Evolutionary conservation across 768 basidiomycete genomes (phyloP).

Genomic region (Lentinus brumalis): DNA sequence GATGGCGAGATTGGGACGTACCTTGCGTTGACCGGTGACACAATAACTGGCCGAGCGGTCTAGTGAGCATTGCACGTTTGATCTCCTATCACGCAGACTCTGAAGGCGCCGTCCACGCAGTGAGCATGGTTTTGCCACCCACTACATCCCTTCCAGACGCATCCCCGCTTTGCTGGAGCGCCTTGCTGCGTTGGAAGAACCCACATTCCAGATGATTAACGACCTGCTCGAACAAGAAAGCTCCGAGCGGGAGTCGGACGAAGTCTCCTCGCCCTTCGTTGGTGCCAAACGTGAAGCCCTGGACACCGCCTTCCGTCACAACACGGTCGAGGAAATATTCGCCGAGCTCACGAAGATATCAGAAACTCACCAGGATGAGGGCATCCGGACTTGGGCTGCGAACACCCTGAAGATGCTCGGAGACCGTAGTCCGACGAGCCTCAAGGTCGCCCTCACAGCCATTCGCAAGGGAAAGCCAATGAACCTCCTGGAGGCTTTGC

Average conservation of each 20-base stretch:
- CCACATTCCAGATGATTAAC: constrained; percentile 56
- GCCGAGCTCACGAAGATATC: constrained; percentile 50
- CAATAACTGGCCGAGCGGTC: constrained; percentile 74
- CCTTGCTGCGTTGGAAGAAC: constrained; percentile 58
- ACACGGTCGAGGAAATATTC: constrained; percentile 74
- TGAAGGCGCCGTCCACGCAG: constrained; percentile 40
- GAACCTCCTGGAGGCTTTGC: constrained; percentile 64
- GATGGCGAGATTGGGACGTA: constrained; percentile 96
- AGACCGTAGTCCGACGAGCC: constrained; percentile 84
- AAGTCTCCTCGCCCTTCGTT: constrained; percentile 52
- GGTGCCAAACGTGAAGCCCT: constrained; percentile 74
- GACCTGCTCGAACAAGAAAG: constrained; percentile 66
- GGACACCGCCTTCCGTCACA: constrained; percentile 74
- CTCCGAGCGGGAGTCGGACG: constrained; percentile 59
- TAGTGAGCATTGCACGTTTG: constrained; percentile 58
- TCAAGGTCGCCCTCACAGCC: constrained; percentile 85
- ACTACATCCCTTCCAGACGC: constrained; percentile 80
- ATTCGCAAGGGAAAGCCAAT: constrained; percentile 69
- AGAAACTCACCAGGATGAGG: constrained; percentile 39
- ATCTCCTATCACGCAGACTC: neutral
- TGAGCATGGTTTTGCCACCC: constrained; percentile 92
- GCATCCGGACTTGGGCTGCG: constrained; percentile 72
- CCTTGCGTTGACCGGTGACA: constrained; percentile 80
- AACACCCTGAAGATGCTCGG: constrained; percentile 64
- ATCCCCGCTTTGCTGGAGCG: constrained; percentile 71